These are phyloP conservation scores for Cercospora zeae-maydis DNA, from an alignment of 2,329 filamentous ascomycete species.

Conservation along the genomic window DNA sequence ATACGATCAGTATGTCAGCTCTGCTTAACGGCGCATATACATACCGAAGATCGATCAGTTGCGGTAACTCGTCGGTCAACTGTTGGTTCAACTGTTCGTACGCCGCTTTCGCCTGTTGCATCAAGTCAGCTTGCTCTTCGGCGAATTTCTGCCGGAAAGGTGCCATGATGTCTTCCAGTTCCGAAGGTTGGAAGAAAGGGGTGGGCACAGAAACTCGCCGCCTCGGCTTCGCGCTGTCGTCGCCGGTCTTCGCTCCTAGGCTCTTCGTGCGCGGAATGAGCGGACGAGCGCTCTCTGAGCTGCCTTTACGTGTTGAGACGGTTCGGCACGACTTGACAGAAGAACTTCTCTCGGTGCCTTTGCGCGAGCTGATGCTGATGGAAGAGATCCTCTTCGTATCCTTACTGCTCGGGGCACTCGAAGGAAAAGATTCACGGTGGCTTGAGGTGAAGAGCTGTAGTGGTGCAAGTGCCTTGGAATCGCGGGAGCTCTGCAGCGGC, in stretches of 20 bases:
- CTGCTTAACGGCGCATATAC: neutral
- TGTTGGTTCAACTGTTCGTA: conserved; percentile 99
- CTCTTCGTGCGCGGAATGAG: conserved; percentile 2
- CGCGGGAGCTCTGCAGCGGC: conserved; percentile 5
- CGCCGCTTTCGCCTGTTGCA: conserved; percentile 64
- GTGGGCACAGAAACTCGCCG: conserved; percentile 11
- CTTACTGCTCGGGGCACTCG: neutral
- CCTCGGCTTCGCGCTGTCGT: neutral
- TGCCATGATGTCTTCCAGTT: conserved; percentile 35
- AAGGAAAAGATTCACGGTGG: neutral
- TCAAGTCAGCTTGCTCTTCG: conserved; percentile 32
- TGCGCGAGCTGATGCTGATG: neutral
- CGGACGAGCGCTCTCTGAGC: conserved; percentile 4
- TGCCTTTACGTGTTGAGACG: neutral
- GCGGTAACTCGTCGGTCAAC: conserved; percentile 84
- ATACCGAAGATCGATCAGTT: conserved; percentile 84
- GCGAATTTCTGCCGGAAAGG: conserved; percentile 31
- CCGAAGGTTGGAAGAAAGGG: conserved; percentile 35
- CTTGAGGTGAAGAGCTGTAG: conserved; percentile 5
- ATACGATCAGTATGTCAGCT: conserved; percentile 4
- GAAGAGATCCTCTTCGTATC: conserved; percentile 1
- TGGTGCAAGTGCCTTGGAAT: conserved; percentile 4
- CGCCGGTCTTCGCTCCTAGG: neutral
- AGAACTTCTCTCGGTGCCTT: neutral
- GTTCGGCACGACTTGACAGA: neutral